These are phyloP conservation scores for Trichosporon sp. DNA, from an alignment of 1,284 basidiomycete species.

Conservation along the genomic window DNA sequence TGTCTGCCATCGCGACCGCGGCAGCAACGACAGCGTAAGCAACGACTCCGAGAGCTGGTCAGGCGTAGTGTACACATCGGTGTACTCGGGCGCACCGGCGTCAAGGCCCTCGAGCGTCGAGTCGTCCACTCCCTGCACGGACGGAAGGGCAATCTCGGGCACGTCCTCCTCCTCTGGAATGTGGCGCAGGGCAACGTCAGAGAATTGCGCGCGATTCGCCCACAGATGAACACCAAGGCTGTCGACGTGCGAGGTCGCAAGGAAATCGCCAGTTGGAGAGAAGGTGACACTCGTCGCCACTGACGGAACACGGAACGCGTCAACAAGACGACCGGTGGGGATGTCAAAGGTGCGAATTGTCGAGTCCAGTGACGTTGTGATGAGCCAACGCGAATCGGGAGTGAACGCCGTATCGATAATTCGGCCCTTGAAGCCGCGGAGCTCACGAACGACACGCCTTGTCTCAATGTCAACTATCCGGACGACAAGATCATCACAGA, in stretches of 20 bases:
- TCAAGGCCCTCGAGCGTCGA: constrained; percentile 63
- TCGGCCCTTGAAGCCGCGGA: constrained; percentile 70
- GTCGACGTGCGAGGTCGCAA: constrained; percentile 91
- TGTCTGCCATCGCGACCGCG: constrained; percentile 92
- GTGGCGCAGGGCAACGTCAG: constrained; percentile 74
- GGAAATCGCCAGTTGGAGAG: constrained; percentile 90
- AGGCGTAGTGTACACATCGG: constrained; percentile 73
- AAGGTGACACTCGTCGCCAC: constrained; percentile 87
- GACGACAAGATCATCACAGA: constrained; percentile 79
- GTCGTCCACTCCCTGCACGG: constrained; percentile 71
- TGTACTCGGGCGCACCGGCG: constrained; percentile 55
- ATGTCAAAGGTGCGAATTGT: constrained; percentile 94
- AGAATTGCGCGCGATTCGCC: constrained; percentile 93
- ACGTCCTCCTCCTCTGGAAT: constrained; percentile 67
- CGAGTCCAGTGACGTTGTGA: constrained; percentile 81
- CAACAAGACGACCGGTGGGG: constrained; percentile 83
- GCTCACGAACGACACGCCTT: constrained; percentile 73
- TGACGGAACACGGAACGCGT: constrained; percentile 84
- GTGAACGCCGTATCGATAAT: constrained; percentile 85
- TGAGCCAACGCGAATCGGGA: constrained; percentile 87
- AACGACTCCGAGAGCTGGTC: constrained; percentile 77
- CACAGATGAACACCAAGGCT: constrained; percentile 91
- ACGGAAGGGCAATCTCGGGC: constrained; percentile 66
- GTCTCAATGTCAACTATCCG: constrained; percentile 91
- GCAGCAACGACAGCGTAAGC: constrained; percentile 84